Conservation (phyloP, 2,329 filamentous ascomycete species). For the Penicillium crustosum region DNA sequence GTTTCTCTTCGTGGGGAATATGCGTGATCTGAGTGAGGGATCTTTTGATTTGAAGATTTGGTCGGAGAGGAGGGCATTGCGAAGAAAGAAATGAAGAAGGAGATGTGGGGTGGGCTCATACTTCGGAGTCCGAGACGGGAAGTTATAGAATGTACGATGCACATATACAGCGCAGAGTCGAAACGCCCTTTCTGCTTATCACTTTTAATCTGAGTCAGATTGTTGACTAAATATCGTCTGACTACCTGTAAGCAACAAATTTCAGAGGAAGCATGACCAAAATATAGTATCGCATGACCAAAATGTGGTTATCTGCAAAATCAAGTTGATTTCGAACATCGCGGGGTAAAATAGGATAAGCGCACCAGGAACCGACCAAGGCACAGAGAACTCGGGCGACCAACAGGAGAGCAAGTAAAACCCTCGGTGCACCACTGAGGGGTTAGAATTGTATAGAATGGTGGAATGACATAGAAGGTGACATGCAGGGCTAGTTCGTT, state of each 20-base stretch:
- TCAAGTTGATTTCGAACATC: background rate
- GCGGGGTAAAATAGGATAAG: background rate
- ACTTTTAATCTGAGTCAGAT: slow-evolving; percentile 1
- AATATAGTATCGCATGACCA: background rate
- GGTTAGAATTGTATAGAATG: background rate
- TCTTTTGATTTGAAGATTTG: slow-evolving; percentile 2
- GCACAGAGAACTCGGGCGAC: background rate
- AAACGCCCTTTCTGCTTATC: background rate
- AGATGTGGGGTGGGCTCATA: background rate
- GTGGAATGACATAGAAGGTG: slow-evolving; percentile 1
- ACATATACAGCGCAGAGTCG: background rate
- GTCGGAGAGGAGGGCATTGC: background rate
- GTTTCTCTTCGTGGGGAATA: slow-evolving; percentile 8
- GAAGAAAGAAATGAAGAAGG: background rate
- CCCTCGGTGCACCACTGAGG: background rate
- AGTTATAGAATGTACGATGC: background rate
- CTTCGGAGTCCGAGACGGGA: background rate
- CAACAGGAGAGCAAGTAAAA: background rate
- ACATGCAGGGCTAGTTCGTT: slow-evolving; percentile 1
- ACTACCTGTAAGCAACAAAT: background rate
- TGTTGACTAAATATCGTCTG: background rate
- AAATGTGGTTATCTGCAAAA: background rate
- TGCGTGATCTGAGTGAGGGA: slow-evolving; percentile 4
- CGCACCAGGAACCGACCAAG: background rate
- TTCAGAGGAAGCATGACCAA: background rate